Evolutionary conservation across 257 asterid genomes (phyloP).

Genomic region (Rauvolfia tetraphylla): DNA sequence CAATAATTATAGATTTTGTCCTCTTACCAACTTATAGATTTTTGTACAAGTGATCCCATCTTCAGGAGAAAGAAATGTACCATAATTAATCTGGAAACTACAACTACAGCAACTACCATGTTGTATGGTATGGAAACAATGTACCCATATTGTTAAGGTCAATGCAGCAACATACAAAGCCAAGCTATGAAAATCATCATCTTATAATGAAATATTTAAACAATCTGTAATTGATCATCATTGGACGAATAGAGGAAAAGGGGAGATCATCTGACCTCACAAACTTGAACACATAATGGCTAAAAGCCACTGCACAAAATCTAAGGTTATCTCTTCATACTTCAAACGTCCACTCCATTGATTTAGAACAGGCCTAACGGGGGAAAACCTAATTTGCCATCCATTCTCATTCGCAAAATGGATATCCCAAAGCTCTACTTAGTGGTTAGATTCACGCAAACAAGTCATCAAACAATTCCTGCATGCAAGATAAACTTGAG

Average conservation of each 20-base stretch:
- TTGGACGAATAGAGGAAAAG: neutral
- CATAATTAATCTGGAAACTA: neutral
- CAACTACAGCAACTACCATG: neutral
- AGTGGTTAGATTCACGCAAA: neutral
- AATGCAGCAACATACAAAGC: neutral
- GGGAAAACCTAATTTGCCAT: neutral
- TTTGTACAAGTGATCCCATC: neutral
- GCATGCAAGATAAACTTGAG: neutral
- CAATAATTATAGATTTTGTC: no score
- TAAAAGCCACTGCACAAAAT: neutral
- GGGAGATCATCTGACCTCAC: neutral
- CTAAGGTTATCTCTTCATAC: neutral
- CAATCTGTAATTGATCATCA: neutral
- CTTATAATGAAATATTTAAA: neutral
- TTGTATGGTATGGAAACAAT: neutral
- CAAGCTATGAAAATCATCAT: neutral
- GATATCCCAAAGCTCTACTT: neutral
- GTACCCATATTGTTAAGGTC: neutral
- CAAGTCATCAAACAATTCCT: neutral
- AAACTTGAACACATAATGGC: neutral
- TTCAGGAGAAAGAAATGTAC: neutral
- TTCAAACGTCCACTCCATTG: neutral
- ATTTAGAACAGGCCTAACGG: neutral
- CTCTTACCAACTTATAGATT: neutral
- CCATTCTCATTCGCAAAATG: neutral